phyloP scores from a whole-genome alignment of 2,329 filamentous ascomycete genomes.

The Endoconidiophora laricicola region DNA sequence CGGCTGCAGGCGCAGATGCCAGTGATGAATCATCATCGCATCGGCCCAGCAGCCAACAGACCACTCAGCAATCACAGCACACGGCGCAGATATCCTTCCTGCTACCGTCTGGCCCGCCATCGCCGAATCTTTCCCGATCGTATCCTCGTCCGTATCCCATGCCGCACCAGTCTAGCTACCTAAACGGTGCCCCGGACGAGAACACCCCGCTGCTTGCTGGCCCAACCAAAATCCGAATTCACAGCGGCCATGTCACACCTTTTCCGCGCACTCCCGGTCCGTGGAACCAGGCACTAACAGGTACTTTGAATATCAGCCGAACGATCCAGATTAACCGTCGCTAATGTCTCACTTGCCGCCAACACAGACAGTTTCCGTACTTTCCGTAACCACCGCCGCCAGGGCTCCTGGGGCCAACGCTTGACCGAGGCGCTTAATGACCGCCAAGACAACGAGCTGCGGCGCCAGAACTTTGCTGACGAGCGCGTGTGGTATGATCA shows the following conservation, averaged over 20 bases:
- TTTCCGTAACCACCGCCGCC: slow-evolving; percentile 36
- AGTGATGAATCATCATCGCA: too few relatives aligned
- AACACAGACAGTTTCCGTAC: slow-evolving; percentile 19
- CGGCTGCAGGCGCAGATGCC: too few relatives aligned
- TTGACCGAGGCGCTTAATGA: slow-evolving; percentile 42
- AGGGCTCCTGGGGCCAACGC: slow-evolving; percentile 42
- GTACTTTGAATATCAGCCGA: slow-evolving; percentile 18
- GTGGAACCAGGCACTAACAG: slow-evolving; percentile 29
- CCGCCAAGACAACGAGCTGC: slow-evolving; percentile 44
- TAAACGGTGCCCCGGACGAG: slow-evolving; percentile 22
- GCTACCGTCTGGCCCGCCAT: slow-evolving; percentile 8
- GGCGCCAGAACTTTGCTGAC: slow-evolving; percentile 51
- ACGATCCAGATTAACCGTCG: too few relatives aligned
- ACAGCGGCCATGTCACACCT: slow-evolving; percentile 17
- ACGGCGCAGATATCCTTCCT: slow-evolving; percentile 8
- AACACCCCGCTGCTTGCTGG: slow-evolving; percentile 28
- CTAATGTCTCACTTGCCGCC: neutral
- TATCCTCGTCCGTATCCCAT: slow-evolving; percentile 13
- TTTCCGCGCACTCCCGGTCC: slow-evolving; percentile 13
- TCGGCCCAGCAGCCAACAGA: too few relatives aligned
- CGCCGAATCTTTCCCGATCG: slow-evolving; percentile 12
- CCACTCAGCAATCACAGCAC: too few relatives aligned
- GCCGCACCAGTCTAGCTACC: slow-evolving; percentile 2
- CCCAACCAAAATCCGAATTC: slow-evolving; percentile 27
- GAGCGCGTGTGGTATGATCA: slow-evolving; percentile 98